Percentiles rank a stretch among this genome's conserved stretches.
Conservation (phyloP, 768 basidiomycete genomes). For the Naganishia friedmannii region DNA sequence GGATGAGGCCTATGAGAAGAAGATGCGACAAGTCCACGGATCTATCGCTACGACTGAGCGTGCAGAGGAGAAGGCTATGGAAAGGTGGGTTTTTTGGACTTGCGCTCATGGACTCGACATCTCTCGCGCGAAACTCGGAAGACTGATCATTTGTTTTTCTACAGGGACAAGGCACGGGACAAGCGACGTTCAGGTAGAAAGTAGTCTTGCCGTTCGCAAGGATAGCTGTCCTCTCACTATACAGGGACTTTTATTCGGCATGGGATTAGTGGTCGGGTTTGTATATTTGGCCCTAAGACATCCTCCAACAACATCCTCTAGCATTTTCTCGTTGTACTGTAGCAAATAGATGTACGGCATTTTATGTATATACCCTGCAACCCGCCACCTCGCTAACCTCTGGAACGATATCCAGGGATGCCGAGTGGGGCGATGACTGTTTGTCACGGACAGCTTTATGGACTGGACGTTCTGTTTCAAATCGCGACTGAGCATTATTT, state of each 20-base stretch:
- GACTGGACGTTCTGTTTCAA: not conserved
- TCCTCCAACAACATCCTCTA: not conserved
- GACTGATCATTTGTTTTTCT: not conserved
- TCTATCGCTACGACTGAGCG: slow-evolving; percentile 68
- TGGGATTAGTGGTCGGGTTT: not conserved
- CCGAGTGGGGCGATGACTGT: not conserved
- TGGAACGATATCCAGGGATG: not conserved
- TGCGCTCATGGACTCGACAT: not conserved
- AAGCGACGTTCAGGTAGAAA: slow-evolving; percentile 29
- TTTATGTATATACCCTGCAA: not conserved
- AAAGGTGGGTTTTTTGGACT: slow-evolving; percentile 55
- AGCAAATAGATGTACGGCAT: slow-evolving; percentile 4
- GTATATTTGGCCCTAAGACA: not conserved
- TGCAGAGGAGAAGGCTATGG: slow-evolving; percentile 90
- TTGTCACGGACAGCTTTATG: not conserved
- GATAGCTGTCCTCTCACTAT: not conserved
- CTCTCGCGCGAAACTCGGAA: not conserved
- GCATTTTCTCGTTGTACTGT: slow-evolving; percentile 15
- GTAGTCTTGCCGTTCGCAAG: not conserved
- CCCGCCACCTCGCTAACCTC: not conserved
- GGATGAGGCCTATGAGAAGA: slow-evolving; percentile 72
- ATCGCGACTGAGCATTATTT: not conserved
- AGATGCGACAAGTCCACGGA: slow-evolving; percentile 71
- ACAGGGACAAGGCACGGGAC: slow-evolving; percentile 27
- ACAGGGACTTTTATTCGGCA: not conserved